Conservation (phyloP, 2,329 filamentous ascomycete species). For the Calonectria naviculata region DNA sequence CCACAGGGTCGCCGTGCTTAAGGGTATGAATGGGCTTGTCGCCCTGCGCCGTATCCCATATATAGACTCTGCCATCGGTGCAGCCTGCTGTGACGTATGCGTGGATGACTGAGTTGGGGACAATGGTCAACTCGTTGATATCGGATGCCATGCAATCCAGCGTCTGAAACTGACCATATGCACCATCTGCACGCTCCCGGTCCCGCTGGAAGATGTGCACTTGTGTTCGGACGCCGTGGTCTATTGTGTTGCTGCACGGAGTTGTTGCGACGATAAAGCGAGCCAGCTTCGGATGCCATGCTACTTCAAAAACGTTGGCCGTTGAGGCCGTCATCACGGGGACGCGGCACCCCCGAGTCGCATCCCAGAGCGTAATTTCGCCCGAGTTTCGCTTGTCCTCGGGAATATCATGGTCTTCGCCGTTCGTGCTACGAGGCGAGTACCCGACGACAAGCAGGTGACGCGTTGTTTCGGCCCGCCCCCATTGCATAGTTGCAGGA, state of each 20-base stretch:
- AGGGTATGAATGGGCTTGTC: constrained; percentile 68
- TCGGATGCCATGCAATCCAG: constrained; percentile 70
- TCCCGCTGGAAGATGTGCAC: constrained; percentile 63
- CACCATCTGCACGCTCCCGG: constrained; percentile 37
- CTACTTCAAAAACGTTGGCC: constrained; percentile 73
- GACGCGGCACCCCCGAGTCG: constrained; percentile 54
- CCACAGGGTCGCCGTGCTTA: constrained; percentile 59
- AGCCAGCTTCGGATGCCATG: constrained; percentile 68
- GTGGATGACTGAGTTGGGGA: constrained; percentile 62
- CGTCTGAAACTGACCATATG: constrained; percentile 59
- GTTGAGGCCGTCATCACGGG: constrained; percentile 62
- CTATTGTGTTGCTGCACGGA: constrained; percentile 57
- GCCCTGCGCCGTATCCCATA: constrained; percentile 70
- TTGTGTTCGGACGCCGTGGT: constrained; percentile 63
- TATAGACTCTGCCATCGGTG: constrained; percentile 70
- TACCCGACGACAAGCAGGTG: constrained; percentile 71
- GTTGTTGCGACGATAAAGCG: constrained; percentile 70
- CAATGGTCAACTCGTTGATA: constrained; percentile 71
- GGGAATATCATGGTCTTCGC: constrained; percentile 68
- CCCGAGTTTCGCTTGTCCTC: constrained; percentile 67
- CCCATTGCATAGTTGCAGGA: constrained; percentile 74
- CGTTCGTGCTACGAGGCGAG: constrained; percentile 65
- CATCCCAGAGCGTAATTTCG: constrained; percentile 71
- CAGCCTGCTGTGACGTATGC: constrained; percentile 70
- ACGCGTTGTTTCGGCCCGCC: constrained; percentile 53